Evolutionary conservation across 2,329 filamentous ascomycete genomes (phyloP).

Genomic region (Paraconiothyrium sp.): DNA sequence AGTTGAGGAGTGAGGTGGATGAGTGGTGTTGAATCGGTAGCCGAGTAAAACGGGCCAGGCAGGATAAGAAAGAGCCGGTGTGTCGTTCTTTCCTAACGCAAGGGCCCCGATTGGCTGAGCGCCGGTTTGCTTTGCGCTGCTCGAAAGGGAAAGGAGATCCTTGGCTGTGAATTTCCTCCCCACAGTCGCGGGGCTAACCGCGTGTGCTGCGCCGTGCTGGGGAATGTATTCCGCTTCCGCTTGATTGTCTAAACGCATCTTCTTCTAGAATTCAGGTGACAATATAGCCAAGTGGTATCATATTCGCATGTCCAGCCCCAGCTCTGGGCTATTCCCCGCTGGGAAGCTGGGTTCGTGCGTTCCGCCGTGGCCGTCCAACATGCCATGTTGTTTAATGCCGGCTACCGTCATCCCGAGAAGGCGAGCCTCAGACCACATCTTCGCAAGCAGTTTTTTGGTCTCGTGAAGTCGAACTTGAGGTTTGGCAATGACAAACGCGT

Average conservation of each 20-base stretch:
- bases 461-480: not conserved
- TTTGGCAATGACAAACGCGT: not conserved
- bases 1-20: not conserved
- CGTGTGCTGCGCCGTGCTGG: not conserved
- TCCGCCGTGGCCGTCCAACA: not conserved
- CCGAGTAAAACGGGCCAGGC: not conserved
- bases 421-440: not conserved
- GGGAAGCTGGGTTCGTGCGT: not conserved
- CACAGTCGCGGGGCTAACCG: not conserved
- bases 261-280: not conserved
- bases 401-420: slow-evolving; percentile 7
- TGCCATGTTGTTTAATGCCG: not conserved
- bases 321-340: not conserved
- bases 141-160: slow-evolving; percentile 5
- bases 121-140: not conserved
- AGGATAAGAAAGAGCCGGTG: slow-evolving; percentile 3
- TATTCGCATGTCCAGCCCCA: not conserved
- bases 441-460: not conserved
- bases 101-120: slow-evolving; percentile 10
- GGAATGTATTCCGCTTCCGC: slow-evolving; percentile 4
- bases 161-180: not conserved
- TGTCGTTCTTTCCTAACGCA: not conserved
- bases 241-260: not conserved
- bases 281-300: not conserved
- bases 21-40: slow-evolving; percentile 3